Percentiles rank a stretch among this genome's conserved stretches.
These are phyloP conservation scores for Vitis hybrid DNA, from an alignment of 177 flowering plant genomes.

Conservation along the genomic window DNA sequence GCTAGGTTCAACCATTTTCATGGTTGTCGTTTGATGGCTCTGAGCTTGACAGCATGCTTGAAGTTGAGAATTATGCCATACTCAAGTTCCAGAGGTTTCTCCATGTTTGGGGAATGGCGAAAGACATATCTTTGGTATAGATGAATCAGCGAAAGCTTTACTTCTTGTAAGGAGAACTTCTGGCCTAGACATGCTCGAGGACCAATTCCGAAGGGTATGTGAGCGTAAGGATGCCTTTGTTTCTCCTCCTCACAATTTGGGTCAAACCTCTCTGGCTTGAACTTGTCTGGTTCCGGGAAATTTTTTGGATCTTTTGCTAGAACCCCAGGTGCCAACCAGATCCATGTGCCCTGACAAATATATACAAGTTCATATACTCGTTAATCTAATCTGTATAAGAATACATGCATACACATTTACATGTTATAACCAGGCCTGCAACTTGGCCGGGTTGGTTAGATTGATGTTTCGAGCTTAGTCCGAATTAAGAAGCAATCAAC, in stretches of 20 bases:
- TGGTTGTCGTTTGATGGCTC: conserved; percentile 50
- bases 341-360: conserved; percentile 83
- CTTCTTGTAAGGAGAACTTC: conserved; percentile 82
- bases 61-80: conserved; percentile 82
- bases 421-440: no score
- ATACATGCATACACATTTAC: not conserved
- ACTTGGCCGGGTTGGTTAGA: no score
- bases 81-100: conserved; percentile 70
- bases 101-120: conserved; percentile 80
- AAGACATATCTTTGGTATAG: conserved; percentile 66
- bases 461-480: no score
- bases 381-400: conserved; percentile 1
- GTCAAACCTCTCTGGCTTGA: conserved; percentile 88
- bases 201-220: conserved; percentile 92
- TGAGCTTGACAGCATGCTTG: conserved; percentile 90
- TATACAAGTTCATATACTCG: no score
- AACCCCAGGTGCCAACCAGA: conserved; percentile 92
- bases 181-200: conserved; percentile 90
- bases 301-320: conserved; percentile 85
- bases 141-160: conserved; percentile 76
- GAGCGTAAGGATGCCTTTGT: conserved; percentile 87
- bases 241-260: conserved; percentile 78
- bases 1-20: conserved; percentile 1
- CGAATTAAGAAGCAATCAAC: no score
- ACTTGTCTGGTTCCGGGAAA: conserved; percentile 91